Evolutionary conservation across 1,284 basidiomycete species (phyloP), one percentile per base, ranked within the genome.

Genomic region (Fomitopsis palustris): DNA sequence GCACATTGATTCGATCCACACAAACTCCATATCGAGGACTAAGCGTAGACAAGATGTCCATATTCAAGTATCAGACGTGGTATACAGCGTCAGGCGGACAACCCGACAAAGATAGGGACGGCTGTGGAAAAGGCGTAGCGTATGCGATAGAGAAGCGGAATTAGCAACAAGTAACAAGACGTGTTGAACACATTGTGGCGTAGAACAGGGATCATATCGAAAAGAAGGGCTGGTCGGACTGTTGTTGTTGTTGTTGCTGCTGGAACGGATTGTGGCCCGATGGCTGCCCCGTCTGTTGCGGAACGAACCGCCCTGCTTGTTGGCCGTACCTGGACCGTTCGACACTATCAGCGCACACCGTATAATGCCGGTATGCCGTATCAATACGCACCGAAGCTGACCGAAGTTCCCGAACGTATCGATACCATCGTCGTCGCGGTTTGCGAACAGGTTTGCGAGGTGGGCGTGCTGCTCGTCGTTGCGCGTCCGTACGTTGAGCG

Each of bases 381-480:
- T 39, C 31, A 47, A 56, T 38, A 66, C 78, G 64, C 69, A 89
- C 81, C 95, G 83, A 61, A 96, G 74, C 57, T 80, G 69, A 38
- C 96, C 95, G 42, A 86, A 69, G 73, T 98, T 98, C 54, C 95
- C 95, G 71, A 98, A 98, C 43, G 95, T 96, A 76, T 98, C 95
- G 72, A 90, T 78, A 0, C 96, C 95, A 66, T 93, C 94, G 27
- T 70, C 94, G 27, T 70, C 93, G 56, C 88, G 80, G 66, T 92
- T 90, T 7, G 92, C 95, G 62, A 97, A 85, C 65, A 97, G 73
- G 59, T 75, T 80, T 4, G 94, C 94, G 57, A 98, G 82, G 52
- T 87, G 82, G 8, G 87, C 74, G 71, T 96, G 88, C 65, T 92
- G 86, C 60, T 90, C 69, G 72, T 64, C 69, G 70, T 63, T 55